phyloP scores from a whole-genome alignment of 345 rosid species.

The Hibiscus mutabilis region DNA sequence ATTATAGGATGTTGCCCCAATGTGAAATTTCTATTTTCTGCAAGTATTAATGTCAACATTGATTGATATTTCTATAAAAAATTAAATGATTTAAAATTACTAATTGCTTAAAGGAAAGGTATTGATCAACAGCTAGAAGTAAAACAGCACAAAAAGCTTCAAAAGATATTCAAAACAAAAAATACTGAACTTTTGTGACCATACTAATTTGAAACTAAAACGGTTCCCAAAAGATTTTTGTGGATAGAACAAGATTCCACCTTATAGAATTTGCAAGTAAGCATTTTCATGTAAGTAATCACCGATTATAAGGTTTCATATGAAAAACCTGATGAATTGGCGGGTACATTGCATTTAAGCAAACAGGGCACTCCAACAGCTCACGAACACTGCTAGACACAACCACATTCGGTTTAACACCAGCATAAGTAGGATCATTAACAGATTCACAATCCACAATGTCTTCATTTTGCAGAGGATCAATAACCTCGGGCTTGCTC shows the following conservation, averaged over 20 bases:
- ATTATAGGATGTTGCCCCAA: too few relatives aligned
- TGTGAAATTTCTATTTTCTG: neutral
- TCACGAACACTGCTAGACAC: constrained; percentile 76
- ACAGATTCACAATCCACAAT: constrained; percentile 39
- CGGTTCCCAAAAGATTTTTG: neutral
- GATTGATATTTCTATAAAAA: neutral
- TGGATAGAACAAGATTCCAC: constrained; percentile 71
- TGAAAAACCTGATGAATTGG: constrained; percentile 73
- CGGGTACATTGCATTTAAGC: constrained; percentile 84
- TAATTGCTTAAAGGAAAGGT: neutral
- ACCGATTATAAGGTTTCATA: neutral
- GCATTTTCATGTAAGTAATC: neutral
- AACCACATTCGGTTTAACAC: constrained; percentile 44
- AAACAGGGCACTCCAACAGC: constrained; percentile 77
- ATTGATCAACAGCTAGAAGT: neutral
- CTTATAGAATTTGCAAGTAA: constrained; percentile 34
- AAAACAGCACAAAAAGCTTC: neutral
- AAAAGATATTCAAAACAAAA: neutral
- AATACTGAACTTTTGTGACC: neutral
- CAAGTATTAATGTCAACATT: neutral
- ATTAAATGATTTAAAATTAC: neutral
- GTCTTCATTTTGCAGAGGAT: constrained; percentile 59
- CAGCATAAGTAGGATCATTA: constrained; percentile 45
- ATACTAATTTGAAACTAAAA: neutral
- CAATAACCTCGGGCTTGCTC: constrained; percentile 59